Percentiles rank a stretch among this genome's conserved stretches.
Evolutionary conservation across 768 basidiomycete genomes (phyloP).

Genomic region (Collybia mongolica): DNA sequence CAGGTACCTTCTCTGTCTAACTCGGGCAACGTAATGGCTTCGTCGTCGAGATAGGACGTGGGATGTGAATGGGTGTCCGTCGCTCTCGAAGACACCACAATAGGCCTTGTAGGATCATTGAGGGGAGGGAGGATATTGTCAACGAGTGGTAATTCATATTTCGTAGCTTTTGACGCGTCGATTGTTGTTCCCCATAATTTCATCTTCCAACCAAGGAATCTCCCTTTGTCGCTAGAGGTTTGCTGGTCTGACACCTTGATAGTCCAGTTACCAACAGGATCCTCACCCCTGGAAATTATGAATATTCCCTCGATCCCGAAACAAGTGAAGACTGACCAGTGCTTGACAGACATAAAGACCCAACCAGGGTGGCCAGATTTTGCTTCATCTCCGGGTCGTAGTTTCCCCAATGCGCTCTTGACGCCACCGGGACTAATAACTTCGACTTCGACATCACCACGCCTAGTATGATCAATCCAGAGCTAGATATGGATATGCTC

Average conservation of each 20-base stretch:
- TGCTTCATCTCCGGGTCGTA: constrained; percentile 62
- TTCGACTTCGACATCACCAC: constrained; percentile 95
- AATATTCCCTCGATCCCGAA: constrained; percentile 1
- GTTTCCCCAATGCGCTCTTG: constrained; percentile 77
- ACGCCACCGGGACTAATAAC: constrained; percentile 83
- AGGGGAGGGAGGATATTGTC: constrained; percentile 48
- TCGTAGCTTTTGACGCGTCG: constrained; percentile 63
- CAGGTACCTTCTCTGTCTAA: constrained; percentile 57
- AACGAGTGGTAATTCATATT: constrained; percentile 56
- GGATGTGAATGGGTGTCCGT: constrained; percentile 78
- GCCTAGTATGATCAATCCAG: constrained; percentile 81
- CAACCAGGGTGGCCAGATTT: constrained; percentile 81
- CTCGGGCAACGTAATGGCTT: constrained; percentile 41
- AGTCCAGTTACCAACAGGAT: constrained; percentile 90
- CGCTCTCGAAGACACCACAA: constrained; percentile 29
- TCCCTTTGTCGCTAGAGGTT: constrained; percentile 48
- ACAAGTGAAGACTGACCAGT: constrained; percentile 64
- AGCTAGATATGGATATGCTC: constrained; percentile 93
- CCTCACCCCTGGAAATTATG: constrained; percentile 74
- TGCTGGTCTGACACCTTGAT: constrained; percentile 81
- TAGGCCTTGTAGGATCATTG: constrained; percentile 36
- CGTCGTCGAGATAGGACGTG: constrained; percentile 76
- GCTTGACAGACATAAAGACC: constrained; percentile 97
- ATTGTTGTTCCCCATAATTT: constrained; percentile 87
- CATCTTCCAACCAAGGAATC: constrained; percentile 90